These are phyloP conservation scores for Aegilops umbellulata DNA, from an alignment of 176 grass and related monocot species.

Conservation along the genomic window DNA sequence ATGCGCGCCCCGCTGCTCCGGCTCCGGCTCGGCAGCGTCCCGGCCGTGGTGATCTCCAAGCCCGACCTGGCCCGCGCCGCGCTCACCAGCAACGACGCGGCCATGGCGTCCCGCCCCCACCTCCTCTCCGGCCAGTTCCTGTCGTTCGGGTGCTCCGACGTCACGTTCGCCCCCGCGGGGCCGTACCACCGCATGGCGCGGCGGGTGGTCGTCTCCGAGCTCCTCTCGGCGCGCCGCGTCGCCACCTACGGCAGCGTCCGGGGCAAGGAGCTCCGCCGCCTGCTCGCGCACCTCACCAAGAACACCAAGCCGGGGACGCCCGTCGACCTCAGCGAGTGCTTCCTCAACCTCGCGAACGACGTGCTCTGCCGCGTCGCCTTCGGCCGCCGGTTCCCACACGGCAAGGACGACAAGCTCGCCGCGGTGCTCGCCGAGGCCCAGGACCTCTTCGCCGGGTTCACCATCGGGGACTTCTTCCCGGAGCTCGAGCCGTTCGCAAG, in stretches of 20 bases:
- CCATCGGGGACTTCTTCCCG: conserved; percentile 3
- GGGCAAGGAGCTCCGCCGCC: background rate
- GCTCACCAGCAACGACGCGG: conserved; percentile 1
- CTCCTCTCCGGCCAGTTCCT: conserved; percentile 4
- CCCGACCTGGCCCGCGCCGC: conserved; percentile 11
- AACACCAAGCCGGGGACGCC: background rate
- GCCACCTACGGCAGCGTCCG: background rate
- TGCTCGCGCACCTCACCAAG: background rate
- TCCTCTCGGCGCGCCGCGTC: background rate
- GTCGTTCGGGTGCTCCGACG: conserved; percentile 13
- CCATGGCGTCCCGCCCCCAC: background rate
- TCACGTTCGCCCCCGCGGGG: background rate
- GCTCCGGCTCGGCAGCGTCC: background rate
- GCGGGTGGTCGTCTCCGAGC: background rate
- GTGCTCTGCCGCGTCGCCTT: conserved; percentile 15
- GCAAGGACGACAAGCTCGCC: conserved; percentile 4
- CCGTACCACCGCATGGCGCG: conserved; percentile 6
- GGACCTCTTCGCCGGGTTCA: conserved; percentile 6
- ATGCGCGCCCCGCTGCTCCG: conserved; percentile 8
- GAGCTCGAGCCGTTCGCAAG: background rate
- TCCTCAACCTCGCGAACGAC: conserved; percentile 11
- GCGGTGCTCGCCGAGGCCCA: conserved; percentile 7
- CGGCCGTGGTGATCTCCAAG: background rate
- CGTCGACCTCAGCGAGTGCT: conserved; percentile 2
- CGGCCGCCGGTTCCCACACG: background rate